Percentiles rank a stretch among this genome's conserved stretches.
Conservation (phyloP, 2,329 filamentous ascomycete genomes). For the Graphiopsis chlorocephala region DNA sequence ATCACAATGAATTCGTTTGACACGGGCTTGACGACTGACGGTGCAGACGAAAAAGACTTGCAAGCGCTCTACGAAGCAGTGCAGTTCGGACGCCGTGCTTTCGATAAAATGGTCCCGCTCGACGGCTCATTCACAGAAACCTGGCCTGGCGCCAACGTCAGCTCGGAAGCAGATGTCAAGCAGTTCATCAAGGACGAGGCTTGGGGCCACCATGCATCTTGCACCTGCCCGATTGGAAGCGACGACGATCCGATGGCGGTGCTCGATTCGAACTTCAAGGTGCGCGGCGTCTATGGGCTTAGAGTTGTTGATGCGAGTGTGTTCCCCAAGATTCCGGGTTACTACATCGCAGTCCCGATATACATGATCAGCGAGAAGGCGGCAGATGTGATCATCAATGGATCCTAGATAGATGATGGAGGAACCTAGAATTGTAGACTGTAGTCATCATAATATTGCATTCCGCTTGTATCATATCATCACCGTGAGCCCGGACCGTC, state of each 20-base stretch:
- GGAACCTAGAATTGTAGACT: background rate
- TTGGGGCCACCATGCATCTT: slow-evolving; percentile 40
- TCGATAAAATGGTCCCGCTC: slow-evolving; percentile 20
- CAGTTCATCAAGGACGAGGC: slow-evolving; percentile 17
- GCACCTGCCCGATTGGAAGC: slow-evolving; percentile 41
- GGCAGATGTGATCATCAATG: slow-evolving; percentile 24
- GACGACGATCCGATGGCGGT: slow-evolving; percentile 42
- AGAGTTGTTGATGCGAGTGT: slow-evolving; percentile 38
- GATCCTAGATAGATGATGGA: slow-evolving; percentile 36
- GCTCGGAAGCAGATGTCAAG: slow-evolving; percentile 14
- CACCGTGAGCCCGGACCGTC: background rate
- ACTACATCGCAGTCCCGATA: slow-evolving; percentile 34
- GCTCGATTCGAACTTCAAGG: slow-evolving; percentile 35
- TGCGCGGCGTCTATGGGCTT: slow-evolving; percentile 37
- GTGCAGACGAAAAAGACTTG: slow-evolving; percentile 40
- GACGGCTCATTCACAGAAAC: slow-evolving; percentile 15
- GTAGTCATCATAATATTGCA: background rate
- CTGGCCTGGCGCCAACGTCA: slow-evolving; percentile 13
- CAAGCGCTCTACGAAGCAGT: slow-evolving; percentile 56
- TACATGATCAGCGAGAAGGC: slow-evolving; percentile 41
- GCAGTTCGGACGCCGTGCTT: slow-evolving; percentile 47
- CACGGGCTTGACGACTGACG: slow-evolving; percentile 7
- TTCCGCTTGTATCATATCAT: background rate
- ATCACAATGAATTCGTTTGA: slow-evolving; percentile 26
- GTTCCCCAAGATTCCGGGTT: slow-evolving; percentile 26